Evolutionary conservation across 2,329 filamentous ascomycete species (phyloP), one percentile per base, ranked within the genome.

Genomic region (Ambrosiella cleistominuta): DNA sequence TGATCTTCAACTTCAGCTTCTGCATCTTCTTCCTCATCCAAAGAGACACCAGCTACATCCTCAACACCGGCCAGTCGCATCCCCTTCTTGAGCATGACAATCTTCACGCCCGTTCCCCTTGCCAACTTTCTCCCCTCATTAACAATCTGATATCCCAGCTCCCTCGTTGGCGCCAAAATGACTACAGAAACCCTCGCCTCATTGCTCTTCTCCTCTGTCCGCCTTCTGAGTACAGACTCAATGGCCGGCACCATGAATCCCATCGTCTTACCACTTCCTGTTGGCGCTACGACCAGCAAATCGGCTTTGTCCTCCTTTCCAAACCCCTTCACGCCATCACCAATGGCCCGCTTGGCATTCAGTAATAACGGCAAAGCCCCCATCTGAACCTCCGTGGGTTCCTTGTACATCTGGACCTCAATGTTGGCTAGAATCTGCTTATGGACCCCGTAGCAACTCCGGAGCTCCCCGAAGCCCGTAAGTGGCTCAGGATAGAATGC

Each of bases 191-290:
- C 71, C 3, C 74, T 68, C 58, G 77, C 66, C 50, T 67, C 66
- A 64, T 60, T 64, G 40, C 66, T 39, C 39, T 44, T 17, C 49
- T 9, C 52, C 54, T 37, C 63, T 0, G 76, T 73, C 47, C 77
- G 71, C 57, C 78, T 71, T 61, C 77, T 74, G 63, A 87, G 73
- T 47, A 95, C 82, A 51, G 80, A 78, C 66, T 95, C 85, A 64
- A 98, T 82, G 2, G 89, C 77, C 0, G 91, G 90, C 47, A 98
- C 86, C 65, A 97, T 70, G 66, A 96, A 98, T 15, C 89, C 88
- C 62, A 98, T 74, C 0, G 93, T 98, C 74, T 98, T 98, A 50
- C 93, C 93, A 68, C 91, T 97, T 27, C 93, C 93, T 0, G 93
- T 98, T 1, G 93, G 93, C 2, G 93, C 93, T 49, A 97, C 82